These are phyloP conservation scores for Epichloe baconii DNA, from an alignment of 2,329 filamentous ascomycete genomes.

Conservation along the genomic window DNA sequence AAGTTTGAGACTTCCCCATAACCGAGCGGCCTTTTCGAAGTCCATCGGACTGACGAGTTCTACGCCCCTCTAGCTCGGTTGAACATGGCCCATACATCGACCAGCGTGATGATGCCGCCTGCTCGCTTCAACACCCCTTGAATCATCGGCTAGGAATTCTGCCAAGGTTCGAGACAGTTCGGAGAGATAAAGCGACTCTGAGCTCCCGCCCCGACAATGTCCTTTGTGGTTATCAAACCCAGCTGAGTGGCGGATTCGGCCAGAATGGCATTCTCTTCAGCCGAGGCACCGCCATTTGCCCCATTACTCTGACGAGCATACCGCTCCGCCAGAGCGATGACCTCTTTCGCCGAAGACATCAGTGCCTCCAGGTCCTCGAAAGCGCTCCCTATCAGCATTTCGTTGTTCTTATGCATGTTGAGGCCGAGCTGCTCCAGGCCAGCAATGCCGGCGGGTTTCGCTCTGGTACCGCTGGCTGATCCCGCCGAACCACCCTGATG, in stretches of 20 bases:
- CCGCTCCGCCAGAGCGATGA: constrained; percentile 81
- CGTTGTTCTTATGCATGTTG: constrained; percentile 82
- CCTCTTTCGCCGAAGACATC: constrained; percentile 95
- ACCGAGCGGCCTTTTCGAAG: constrained; percentile 74
- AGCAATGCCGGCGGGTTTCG: constrained; percentile 73
- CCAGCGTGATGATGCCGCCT: constrained; percentile 77
- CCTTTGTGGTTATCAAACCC: constrained; percentile 80
- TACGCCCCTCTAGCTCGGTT: constrained; percentile 88
- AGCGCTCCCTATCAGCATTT: constrained; percentile 79
- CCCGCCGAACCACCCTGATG: constrained; percentile 14
- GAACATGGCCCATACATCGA: constrained; percentile 89
- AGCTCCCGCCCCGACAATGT: constrained; percentile 68
- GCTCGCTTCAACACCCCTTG: constrained; percentile 60
- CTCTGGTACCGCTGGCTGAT: constrained; percentile 17
- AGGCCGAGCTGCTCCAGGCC: constrained; percentile 78
- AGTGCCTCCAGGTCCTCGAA: constrained; percentile 94
- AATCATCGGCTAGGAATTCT: constrained; percentile 80
- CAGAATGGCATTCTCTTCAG: constrained; percentile 61
- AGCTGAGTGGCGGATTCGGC: constrained; percentile 69
- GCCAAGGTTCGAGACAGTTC: constrained; percentile 75
- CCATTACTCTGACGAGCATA: constrained; percentile 59
- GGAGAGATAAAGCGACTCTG: constrained; percentile 78
- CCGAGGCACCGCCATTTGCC: constrained; percentile 44
- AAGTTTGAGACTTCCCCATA: constrained; percentile 80
- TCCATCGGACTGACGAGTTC: constrained; percentile 86